Evolutionary conservation across 805 yeast genomes (phyloP), one percentile per base, ranked within the genome.

Genomic region (Wickerhamomyces strasburgensis): DNA sequence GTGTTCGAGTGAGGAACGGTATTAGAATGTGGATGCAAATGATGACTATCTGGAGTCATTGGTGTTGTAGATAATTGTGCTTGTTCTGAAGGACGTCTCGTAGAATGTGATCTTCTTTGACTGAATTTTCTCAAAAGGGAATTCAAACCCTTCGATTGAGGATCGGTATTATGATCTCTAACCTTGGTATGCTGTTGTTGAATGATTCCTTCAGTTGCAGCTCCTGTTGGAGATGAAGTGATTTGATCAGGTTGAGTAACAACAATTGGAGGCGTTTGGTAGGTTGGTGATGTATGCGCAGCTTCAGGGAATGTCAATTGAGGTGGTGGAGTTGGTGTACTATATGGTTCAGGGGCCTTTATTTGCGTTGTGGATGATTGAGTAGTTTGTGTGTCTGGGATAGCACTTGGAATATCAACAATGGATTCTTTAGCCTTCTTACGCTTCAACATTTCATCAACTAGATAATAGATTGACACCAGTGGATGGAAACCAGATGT

Each of bases 401-500:
- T 25, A 3, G 43, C 37, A 10, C 29, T 19, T 26, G 57, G 54
- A n/a, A 51, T 37, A 35, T 54, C 57, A 23, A 46, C 25, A 56
- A 54, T 49, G 42, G 65, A 35, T 58, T 71, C 76, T 60, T 81
- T 79, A 6, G 79, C 76, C 47, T 62, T 65, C 61, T 80, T 81
- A 38, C 96, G 73, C 52, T 73, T 78, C 44, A 72, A 56, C 82
- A 86, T 84, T 62, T 93, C 98, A 36, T 77, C 80, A 14, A 88
- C 95, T 46, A 93, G 69, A 54, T 76, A 82, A 57, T 93, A 93
- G 27, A 90, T 81, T 6, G 96, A 86, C 10, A 90, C 64, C 45
- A 89, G 68, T 0, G 98, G 98, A 61, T 89, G 95, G 58, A 74
- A 89, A 2, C 89, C 90, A 37, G 73, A 69, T 1, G 95, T 84